Evolutionary conservation across 2,329 filamentous ascomycete genomes (phyloP).

Genomic region (Chrysoporthe puriensis): DNA sequence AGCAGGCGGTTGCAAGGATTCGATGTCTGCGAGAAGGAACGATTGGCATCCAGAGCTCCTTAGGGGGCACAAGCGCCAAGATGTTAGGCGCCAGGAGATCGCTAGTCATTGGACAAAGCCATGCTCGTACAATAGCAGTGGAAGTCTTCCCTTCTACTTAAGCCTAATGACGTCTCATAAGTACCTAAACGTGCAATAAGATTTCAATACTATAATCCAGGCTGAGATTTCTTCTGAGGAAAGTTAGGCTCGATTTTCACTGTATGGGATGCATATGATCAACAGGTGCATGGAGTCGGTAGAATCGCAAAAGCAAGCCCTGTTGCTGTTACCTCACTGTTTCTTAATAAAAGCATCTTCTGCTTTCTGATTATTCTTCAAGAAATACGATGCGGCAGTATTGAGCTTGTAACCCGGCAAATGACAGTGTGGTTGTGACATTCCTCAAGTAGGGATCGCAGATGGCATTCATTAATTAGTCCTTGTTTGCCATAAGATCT

Average conservation of each 20-base stretch:
- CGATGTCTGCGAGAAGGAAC: not conserved
- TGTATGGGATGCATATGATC: too few species aligned
- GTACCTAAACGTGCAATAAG: too few species aligned
- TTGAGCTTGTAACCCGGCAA: constrained; percentile 17
- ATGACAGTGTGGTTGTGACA: constrained; percentile 17
- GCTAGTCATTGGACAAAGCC: not conserved
- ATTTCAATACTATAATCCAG: too few species aligned
- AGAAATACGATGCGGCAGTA: constrained; percentile 17
- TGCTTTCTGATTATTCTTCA: too few species aligned
- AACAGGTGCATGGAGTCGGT: constrained; percentile 9
- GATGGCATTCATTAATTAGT: too few species aligned
- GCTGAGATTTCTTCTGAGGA: too few species aligned
- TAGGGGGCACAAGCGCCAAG: constrained; percentile 5
- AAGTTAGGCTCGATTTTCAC: too few species aligned
- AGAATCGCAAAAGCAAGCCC: constrained; percentile 12
- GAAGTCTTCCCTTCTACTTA: not conserved
- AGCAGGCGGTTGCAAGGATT: not conserved
- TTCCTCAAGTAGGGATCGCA: constrained; percentile 20
- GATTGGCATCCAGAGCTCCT: constrained; percentile 7
- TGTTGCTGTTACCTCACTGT: too few species aligned
- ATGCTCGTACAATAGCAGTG: not conserved
- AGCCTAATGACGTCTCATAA: too few species aligned
- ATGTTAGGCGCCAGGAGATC: constrained; percentile 1
- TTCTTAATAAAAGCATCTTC: too few species aligned
- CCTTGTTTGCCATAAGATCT: too few species aligned